Conservation (phyloP, 2,329 filamentous ascomycete genomes). For the Thermomyces lanuginosus region DNA sequence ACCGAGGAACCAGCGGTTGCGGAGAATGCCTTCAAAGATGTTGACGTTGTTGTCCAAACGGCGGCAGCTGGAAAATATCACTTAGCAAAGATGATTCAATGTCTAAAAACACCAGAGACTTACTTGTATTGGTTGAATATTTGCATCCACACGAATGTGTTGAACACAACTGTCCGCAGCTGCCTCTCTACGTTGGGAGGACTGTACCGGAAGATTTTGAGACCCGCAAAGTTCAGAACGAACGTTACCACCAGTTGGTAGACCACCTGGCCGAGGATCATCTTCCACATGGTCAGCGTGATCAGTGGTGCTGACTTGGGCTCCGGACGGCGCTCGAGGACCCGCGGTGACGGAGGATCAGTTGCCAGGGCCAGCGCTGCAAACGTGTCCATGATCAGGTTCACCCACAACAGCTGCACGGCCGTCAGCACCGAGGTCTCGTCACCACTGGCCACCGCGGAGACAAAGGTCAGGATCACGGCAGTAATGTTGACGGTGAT, state of each 20-base stretch:
- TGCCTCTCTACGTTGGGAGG: constrained; percentile 9
- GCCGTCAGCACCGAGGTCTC: constrained; percentile 47
- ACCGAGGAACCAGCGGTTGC: constrained; percentile 35
- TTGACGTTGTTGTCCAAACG: constrained; percentile 30
- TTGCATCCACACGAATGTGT: constrained; percentile 33
- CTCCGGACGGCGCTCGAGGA: constrained; percentile 39
- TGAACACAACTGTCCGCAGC: constrained; percentile 26
- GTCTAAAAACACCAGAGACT: constrained; percentile 4
- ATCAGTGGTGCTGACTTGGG: constrained; percentile 31
- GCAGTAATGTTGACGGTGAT: constrained; percentile 50
- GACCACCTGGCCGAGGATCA: constrained; percentile 29
- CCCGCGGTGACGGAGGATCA: constrained; percentile 41
- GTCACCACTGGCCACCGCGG: constrained; percentile 40
- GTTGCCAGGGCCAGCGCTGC: constrained; percentile 50
- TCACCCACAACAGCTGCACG: constrained; percentile 53
- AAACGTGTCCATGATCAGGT: constrained; percentile 55
- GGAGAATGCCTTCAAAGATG: constrained; percentile 27
- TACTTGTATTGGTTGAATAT: constrained; percentile 36
- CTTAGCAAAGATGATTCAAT: not conserved
- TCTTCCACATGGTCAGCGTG: constrained; percentile 32
- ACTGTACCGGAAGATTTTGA: constrained; percentile 20
- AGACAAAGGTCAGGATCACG: constrained; percentile 48
- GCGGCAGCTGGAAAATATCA: constrained; percentile 14
- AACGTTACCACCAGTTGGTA: constrained; percentile 28
- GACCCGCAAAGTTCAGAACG: constrained; percentile 31